Evolutionary conservation across 164 flowering plant genomes (phyloP), one percentile per base, ranked within the genome.

Genomic region (Piper betle): DNA sequence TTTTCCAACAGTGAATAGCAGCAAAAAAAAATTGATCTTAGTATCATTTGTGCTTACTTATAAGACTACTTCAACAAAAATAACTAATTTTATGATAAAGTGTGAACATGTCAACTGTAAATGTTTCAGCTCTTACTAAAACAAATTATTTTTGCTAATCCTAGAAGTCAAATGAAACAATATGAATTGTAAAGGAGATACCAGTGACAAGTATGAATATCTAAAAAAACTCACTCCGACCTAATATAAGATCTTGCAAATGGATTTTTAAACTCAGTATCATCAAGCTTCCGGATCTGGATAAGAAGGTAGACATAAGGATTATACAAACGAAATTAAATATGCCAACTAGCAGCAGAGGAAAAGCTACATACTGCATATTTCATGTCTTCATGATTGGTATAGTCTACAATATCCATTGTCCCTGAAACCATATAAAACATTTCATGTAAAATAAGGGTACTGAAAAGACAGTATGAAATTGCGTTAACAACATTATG

Each of bases 371-470:
- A 81, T 80, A 93, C 99, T 64, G 99, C 99, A 82, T 90, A 90
- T 74, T 88, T 88, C 99, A 93, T 87, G 80, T 93, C 99, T 5
- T 93, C 99, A 71, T 77, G 77, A 66, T 82, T 90, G 4, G 94
- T 90, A 62, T 90, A 93, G 69, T 93, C 99, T 68, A 93, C 99
- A 52, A 88, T 62, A 57, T 97, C 99, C 76, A 72, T 83, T 33
- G 97, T 85, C 52, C 99, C 99, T 93, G 83, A 55, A 72, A 39
- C 46, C 37, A 67, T 37, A 55, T 6, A 61, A 46, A 46, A 12
- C 50, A 10, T 46, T 10, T 10, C 7, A 46, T 46, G 9, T 46
- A 46, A 1, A 15, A 10, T 2, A 12, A 46, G 3, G 15, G 15
- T 15, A 46, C 10, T 46, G 0, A 1, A 10, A 10, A 46, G 50